Base-by-base conservation (phyloP, 2,329 filamentous ascomycete species). In the Exserohilum rostratum region DNA sequence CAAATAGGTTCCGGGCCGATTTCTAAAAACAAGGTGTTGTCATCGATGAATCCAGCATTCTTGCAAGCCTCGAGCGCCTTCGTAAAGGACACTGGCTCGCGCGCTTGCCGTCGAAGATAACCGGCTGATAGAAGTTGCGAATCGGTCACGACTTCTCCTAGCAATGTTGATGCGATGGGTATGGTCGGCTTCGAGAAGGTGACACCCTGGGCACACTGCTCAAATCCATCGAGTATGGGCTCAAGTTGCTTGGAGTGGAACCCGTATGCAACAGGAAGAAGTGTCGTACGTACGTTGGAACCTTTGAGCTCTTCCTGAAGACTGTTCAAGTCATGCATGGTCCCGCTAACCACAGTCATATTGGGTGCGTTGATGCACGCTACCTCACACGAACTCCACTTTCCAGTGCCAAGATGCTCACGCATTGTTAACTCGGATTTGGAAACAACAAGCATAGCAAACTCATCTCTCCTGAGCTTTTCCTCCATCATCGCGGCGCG, bases 191-290 rank as follows among this genome's bases (percentile, higher is more conserved):
- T 12, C 15, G 35, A 20, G 31, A 46, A 46, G 3, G 10, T 15
- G n/a, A 62, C 55, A 30, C 37, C 43, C 20, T 69, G 69, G 15
- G 73, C 54, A 3, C 57, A 17, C 0, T 67, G 61, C 30, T 77
- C 70, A 27, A 81, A 76, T 3, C 69, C 67, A 2, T 73, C 69
- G 3, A 82, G 65, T 2, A 82, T 78, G 7, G 78, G 74, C 3
- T 80, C 75, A 29, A 80, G 48, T 35, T 69, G 66, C 2, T 47
- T 33, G 18, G 64, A 58, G 45, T 69, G 64, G 40, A 58, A 69
- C 0, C 63, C 66, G 27, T 55, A 65, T 1, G 62, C 40, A 2
- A 67, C 50, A 20, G n/a, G n/a, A n/a, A n/a, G n/a, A n/a, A n/a
- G n/a, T n/a, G n/a, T n/a, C n/a, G n/a, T n/a, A n/a, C n/a, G n/a